Percentiles rank a stretch among this genome's conserved stretches.
Evolutionary conservation across 805 yeast species (phyloP).

Genomic region (Hanseniaspora lindneri): DNA sequence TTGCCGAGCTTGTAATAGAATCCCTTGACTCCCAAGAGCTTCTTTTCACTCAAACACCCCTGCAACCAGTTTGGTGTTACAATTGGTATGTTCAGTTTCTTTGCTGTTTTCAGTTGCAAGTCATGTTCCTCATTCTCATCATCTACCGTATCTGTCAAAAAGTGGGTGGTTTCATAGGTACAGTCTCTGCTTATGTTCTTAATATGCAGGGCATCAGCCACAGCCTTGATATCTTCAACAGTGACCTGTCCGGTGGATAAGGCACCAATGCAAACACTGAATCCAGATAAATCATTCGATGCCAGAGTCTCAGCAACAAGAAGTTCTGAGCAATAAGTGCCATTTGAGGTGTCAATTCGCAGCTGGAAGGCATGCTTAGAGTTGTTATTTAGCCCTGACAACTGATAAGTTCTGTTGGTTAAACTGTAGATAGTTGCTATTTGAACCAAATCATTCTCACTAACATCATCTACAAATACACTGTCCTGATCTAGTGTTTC

Average conservation of each 20-base stretch:
- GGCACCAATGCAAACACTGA: constrained; percentile 80
- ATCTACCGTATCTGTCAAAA: constrained; percentile 38
- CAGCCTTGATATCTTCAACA: constrained; percentile 45
- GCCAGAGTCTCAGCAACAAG: constrained; percentile 74
- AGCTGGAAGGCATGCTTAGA: constrained; percentile 68
- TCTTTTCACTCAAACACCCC: constrained; percentile 79
- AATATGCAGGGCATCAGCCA: constrained; percentile 67
- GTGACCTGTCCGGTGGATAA: constrained; percentile 41
- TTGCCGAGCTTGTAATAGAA: constrained; percentile 36
- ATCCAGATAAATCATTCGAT: constrained; percentile 91
- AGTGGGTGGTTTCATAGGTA: constrained; percentile 85
- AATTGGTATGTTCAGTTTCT: constrained; percentile 77
- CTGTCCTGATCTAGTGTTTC: background rate
- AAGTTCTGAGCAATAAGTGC: constrained; percentile 58
- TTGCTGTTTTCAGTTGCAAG: constrained; percentile 61
- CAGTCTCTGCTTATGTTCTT: constrained; percentile 25
- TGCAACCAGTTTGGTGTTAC: constrained; percentile 94
- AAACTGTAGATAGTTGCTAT: constrained; percentile 72
- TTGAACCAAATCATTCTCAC: constrained; percentile 32
- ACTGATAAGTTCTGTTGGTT: constrained; percentile 65
- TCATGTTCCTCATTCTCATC: constrained; percentile 26
- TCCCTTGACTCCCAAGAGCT: constrained; percentile 87
- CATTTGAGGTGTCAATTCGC: constrained; percentile 78
- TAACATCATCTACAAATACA: background rate
- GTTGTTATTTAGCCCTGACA: constrained; percentile 85